phyloP scores from a whole-genome alignment of 805 yeast genomes.

The Maudiozyma pseudohumilis region DNA sequence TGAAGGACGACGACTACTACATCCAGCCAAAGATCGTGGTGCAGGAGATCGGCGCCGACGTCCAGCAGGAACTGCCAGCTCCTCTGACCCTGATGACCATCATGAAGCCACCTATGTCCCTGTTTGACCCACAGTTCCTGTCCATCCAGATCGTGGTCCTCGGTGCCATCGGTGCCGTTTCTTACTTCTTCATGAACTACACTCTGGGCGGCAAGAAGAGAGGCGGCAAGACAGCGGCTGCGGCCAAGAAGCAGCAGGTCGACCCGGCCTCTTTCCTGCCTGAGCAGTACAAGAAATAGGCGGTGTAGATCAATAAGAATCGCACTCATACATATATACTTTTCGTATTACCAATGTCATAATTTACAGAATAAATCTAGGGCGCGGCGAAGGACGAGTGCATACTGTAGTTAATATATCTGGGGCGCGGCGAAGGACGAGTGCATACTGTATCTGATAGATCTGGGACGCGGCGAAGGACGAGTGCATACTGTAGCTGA shows the following conservation, averaged over 20 bases:
- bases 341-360: too few species aligned
- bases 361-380: too few species aligned
- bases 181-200: conserved; percentile 27
- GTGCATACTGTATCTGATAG: too few species aligned
- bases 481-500: too few species aligned
- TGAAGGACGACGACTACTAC: conserved; percentile 47
- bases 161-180: conserved; percentile 39
- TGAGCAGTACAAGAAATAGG: conserved; percentile 7
- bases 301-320: too few species aligned
- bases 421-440: too few species aligned
- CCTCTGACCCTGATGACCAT: conserved; percentile 49
- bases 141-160: conserved; percentile 48
- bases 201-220: neutral
- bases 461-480: too few species aligned
- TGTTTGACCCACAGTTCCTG: conserved; percentile 64
- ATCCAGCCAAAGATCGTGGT: conserved; percentile 43
- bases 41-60: conserved; percentile 36
- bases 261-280: conserved; percentile 5
- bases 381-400: too few species aligned
- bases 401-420: too few species aligned
- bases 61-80: conserved; percentile 42
- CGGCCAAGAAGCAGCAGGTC: neutral
- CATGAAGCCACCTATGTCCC: conserved; percentile 54
- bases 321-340: neutral
- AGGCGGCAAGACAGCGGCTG: neutral